Base-by-base conservation (phyloP, 495 filamentous ascomycete species). In the Neurospora sp. region DNA sequence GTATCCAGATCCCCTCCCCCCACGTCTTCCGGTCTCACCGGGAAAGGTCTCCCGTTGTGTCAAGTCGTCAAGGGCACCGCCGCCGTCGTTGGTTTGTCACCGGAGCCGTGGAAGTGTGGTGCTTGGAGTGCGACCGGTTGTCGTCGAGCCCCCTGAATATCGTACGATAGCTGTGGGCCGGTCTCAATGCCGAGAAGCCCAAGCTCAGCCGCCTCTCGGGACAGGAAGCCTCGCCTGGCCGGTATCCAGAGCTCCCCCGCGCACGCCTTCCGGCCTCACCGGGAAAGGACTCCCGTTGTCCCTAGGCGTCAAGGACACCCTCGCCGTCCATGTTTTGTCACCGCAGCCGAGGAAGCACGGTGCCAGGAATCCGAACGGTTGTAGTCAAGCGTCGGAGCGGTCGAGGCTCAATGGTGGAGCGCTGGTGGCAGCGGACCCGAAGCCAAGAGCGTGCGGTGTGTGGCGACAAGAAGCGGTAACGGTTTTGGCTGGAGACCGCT, bases 11-110 rank as follows among this genome's bases (percentile, higher is more conserved):
- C 10, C n/a, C 4, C n/a, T n/a, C n/a, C 5, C 44, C n/a, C 9
- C 3, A 22, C n/a, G n/a, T 2, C 44, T 12, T 48, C 44, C n/a
- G n/a, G n/a, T 0, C 10, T 48, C 4, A 11, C 18, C 44, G 44
- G n/a, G 1, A 0, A 22, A 22, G 44, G n/a, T 5, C n/a, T 12
- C 2, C n/a, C 44, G n/a, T 1, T 48, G n/a, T 22, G 0, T 0
- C 9, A 5, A 2, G 44, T 2, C 4, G 9, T 22, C 4, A 11
- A 48, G n/a, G 44, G 0, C 8, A 20, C n/a, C 44, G 44, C 12
- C n/a, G 44, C n/a, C n/a, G 44, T 12, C 44, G 0, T 20, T 20
- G 18, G 3, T 20, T 46, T 10, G n/a, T 46, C 8, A 20, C 9
- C 8, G 3, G 0, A 11, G 16, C 44, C 44, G n/a, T 5, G 44